Conservation (phyloP, 2,329 filamentous ascomycete species). For the Dothistroma septosporum region DNA sequence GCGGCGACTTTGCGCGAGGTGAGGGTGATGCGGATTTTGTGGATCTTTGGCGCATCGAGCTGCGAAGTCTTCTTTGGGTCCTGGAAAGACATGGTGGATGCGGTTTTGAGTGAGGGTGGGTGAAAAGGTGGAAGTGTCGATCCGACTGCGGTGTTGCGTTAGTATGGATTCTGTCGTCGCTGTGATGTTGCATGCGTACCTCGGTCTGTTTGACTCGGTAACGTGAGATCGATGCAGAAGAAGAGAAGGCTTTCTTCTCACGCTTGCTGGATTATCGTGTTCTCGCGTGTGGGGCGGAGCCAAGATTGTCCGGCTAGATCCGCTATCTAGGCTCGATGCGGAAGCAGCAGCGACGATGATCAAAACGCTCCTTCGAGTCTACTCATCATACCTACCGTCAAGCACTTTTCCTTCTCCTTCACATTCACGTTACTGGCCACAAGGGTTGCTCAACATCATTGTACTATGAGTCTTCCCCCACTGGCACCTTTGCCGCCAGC, state of each 20-base stretch:
- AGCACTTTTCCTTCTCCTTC: not conserved
- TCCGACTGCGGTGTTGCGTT: constrained; percentile 43
- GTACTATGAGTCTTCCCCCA: constrained; percentile 55
- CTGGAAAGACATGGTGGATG: constrained; percentile 83
- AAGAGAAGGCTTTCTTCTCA: constrained; percentile 20
- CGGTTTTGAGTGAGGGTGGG: constrained; percentile 26
- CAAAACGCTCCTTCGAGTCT: constrained; percentile 1
- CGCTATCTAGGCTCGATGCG: constrained; percentile 4
- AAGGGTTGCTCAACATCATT: not conserved
- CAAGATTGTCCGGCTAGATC: constrained; percentile 6
- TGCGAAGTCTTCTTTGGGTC: constrained; percentile 86
- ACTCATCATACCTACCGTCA: constrained; percentile 5
- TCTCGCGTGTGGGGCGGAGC: not conserved
- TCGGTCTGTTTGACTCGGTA: constrained; percentile 43
- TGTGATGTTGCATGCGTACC: constrained; percentile 13
- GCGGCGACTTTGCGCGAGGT: constrained; percentile 90
- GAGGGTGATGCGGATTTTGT: constrained; percentile 98
- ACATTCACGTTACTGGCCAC: not conserved
- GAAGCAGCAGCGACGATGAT: not conserved
- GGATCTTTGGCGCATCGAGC: constrained; percentile 87
- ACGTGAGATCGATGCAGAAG: constrained; percentile 49
- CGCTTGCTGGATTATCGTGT: constrained; percentile 10
- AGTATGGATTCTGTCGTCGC: constrained; percentile 10
- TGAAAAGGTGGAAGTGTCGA: constrained; percentile 35
- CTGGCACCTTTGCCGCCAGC: constrained; percentile 74